Evolutionary conservation across 306 rosid species (phyloP), one percentile per base, ranked within the genome.

Genomic region (Cotoneaster glaucophyllus): DNA sequence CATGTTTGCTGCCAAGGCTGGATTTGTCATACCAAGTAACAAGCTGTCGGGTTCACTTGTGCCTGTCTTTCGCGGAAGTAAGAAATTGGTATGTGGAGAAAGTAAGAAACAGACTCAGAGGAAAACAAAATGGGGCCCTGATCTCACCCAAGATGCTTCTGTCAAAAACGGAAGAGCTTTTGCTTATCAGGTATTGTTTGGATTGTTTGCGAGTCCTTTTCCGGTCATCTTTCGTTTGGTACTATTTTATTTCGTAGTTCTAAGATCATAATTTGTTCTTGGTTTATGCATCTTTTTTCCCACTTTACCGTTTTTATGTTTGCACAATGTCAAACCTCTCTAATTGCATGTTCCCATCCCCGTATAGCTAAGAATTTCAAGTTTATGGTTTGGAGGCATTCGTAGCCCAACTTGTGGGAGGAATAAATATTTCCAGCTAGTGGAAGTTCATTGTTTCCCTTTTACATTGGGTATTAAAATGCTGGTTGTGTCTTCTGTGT

Each of bases 21-120:
- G 98, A 29, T 95, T 92, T 89, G 97, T 92, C 64, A 95, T 95
- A 65, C 98, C 97, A 1, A 95, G 87, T 85, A 95, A 95, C 82
- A 92, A 95, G 86, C 80, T 95, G 69, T 90, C 93, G 2, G 98
- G 97, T 61, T 92, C 98, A 13, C 74, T 92, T 64, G 90, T 92
- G 58, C 98, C 98, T 19, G 53, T 86, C 61, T 87, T 86, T 44
- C 90, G 89, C 59, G 93, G 92, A 79, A 81, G 79, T 29, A 86
- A 44, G 8, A 44, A 44, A 25, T 25, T 25, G 26, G 26, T 25
- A 25, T 25, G 4, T 29, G 31, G 31, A 29, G 31, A 29, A 29
- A 29, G 31, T 29, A 29, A 29, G 31, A 29, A 29, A 29, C 4
- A 29, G 31, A 29, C 3, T 29, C 31, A 29, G 31, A 29, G 31